These are phyloP conservation scores for Termitomyces sp. DNA, from an alignment of 768 basidiomycete genomes.

Conservation along the genomic window DNA sequence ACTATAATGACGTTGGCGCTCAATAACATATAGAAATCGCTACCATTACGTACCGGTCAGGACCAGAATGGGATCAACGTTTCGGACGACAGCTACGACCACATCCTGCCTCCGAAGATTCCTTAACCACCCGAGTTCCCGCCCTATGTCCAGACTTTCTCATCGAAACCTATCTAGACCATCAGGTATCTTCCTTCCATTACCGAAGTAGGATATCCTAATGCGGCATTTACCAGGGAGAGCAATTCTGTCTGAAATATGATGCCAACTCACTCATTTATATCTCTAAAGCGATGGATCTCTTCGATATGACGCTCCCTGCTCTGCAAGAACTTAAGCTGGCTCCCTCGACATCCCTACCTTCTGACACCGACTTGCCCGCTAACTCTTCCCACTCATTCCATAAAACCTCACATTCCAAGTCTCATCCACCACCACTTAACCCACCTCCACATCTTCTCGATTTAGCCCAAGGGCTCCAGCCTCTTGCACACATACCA, in stretches of 20 bases:
- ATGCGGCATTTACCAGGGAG: conserved; percentile 50
- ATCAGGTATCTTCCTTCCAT: conserved; percentile 70
- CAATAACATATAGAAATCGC: conserved; percentile 71
- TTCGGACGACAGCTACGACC: conserved; percentile 75
- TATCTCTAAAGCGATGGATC: conserved; percentile 98
- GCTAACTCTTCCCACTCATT: conserved; percentile 15
- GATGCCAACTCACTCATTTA: conserved; percentile 99
- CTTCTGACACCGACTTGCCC: conserved; percentile 14
- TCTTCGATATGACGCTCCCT: conserved; percentile 89
- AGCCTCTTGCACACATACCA: conserved; percentile 71
- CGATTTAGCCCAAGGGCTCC: conserved; percentile 73
- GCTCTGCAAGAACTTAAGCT: conserved; percentile 69
- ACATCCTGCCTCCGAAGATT: conserved; percentile 30
- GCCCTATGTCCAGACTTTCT: conserved; percentile 94
- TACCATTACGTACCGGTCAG: conserved; percentile 97
- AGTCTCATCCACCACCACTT: conserved; percentile 65
- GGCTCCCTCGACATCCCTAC: conserved; percentile 20
- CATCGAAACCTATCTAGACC: conserved; percentile 98
- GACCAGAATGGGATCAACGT: conserved; percentile 98
- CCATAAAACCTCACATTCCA: conserved; percentile 48
- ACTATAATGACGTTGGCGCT: background rate
- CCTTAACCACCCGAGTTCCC: conserved; percentile 40
- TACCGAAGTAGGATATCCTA: conserved; percentile 31
- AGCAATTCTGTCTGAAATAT: conserved; percentile 97
- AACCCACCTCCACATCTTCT: conserved; percentile 72